These are phyloP conservation scores for Gossypium australe DNA, from an alignment of 345 rosid species.

Conservation along the genomic window DNA sequence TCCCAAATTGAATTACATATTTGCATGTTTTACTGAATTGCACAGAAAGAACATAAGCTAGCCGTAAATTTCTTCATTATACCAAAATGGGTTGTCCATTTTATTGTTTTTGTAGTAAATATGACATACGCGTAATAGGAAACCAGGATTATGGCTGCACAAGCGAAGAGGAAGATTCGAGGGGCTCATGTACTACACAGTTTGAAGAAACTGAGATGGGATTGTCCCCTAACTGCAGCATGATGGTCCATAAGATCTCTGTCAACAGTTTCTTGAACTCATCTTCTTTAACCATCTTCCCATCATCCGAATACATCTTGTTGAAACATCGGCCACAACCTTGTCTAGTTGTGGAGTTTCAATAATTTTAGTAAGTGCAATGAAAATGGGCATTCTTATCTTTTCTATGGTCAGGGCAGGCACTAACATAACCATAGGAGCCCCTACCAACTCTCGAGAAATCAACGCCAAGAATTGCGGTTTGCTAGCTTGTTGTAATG, in stretches of 20 bases:
- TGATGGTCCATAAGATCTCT: slow-evolving; percentile 70
- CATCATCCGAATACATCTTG: slow-evolving; percentile 68
- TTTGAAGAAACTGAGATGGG: slow-evolving; percentile 66
- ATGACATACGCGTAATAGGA: background rate
- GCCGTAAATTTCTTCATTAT: no score
- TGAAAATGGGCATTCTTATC: background rate
- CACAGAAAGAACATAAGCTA: no score
- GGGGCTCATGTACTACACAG: slow-evolving; percentile 94
- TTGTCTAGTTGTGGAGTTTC: slow-evolving; percentile 54
- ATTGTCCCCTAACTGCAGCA: slow-evolving; percentile 77
- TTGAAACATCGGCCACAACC: slow-evolving; percentile 44
- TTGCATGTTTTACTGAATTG: no score
- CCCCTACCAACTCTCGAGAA: background rate
- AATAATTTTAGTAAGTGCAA: background rate
- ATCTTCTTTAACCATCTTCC: slow-evolving; percentile 70
- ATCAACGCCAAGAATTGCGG: background rate
- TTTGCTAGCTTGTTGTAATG: background rate
- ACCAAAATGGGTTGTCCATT: no score
- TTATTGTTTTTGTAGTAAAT: background rate
- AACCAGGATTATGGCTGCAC: slow-evolving; percentile 35
- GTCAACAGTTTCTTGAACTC: slow-evolving; percentile 72
- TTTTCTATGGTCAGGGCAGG: no score
- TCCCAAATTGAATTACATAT: no score
- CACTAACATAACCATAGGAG: no score
- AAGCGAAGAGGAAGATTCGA: slow-evolving; percentile 48